These are phyloP conservation scores for Piper betle DNA, from an alignment of 164 flowering plant species.

Conservation along the genomic window DNA sequence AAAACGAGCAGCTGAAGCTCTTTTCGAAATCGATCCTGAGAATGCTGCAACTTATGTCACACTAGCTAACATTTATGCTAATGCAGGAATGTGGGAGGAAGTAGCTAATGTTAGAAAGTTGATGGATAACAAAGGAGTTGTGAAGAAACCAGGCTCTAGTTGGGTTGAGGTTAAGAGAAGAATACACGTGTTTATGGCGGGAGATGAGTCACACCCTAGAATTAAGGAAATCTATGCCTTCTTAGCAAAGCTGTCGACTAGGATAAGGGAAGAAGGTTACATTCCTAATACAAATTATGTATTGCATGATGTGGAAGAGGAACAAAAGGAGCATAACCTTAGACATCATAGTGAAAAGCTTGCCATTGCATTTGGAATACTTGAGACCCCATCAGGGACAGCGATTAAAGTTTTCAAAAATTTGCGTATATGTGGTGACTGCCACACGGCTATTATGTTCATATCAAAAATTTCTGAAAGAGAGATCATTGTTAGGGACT, in stretches of 20 bases:
- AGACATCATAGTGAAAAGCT: slow-evolving; percentile 25
- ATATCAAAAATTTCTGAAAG: slow-evolving; percentile 20
- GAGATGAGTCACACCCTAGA: slow-evolving; percentile 19
- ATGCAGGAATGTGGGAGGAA: slow-evolving; percentile 25
- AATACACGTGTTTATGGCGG: slow-evolving; percentile 17
- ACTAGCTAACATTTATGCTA: slow-evolving; percentile 22
- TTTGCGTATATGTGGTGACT: slow-evolving; percentile 23
- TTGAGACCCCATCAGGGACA: slow-evolving; percentile 21
- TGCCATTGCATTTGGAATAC: slow-evolving; percentile 26
- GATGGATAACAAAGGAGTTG: slow-evolving; percentile 17
- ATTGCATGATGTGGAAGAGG: slow-evolving; percentile 26
- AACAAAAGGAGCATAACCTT: slow-evolving; percentile 26
- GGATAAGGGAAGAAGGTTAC: slow-evolving; percentile 28
- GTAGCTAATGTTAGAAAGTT: slow-evolving; percentile 15
- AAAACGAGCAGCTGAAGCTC: slow-evolving; percentile 20
- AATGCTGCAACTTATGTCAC: slow-evolving; percentile 28
- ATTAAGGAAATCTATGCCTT: slow-evolving; percentile 15
- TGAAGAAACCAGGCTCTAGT: slow-evolving; percentile 25
- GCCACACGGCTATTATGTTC: slow-evolving; percentile 18
- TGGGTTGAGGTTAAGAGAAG: slow-evolving; percentile 18
- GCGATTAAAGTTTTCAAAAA: slow-evolving; percentile 25
- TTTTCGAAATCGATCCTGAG: slow-evolving; percentile 22
- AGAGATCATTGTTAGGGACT: slow-evolving; percentile 22
- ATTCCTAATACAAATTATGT: slow-evolving; percentile 23
- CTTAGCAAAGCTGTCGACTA: slow-evolving; percentile 15